Base-by-base conservation (phyloP, 1,139 yeast genomes). In the Hemisphaericaspora xylofermentans region DNA sequence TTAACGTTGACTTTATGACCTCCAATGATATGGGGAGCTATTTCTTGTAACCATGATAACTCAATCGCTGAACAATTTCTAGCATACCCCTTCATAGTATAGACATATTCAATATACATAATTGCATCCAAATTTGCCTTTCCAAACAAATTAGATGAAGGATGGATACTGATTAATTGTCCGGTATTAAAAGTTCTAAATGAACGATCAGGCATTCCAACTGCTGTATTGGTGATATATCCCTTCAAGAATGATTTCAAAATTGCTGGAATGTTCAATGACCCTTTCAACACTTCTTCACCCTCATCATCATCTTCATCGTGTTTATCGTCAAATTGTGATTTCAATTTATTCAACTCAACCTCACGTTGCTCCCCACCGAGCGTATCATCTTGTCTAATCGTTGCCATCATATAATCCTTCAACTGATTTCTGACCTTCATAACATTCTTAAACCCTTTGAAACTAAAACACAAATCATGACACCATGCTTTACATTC, bases 61-160 rank as follows among this genome's bases (percentile, higher is more conserved):
- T 88, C 88, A 30, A 94, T 75, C n/a, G 87, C 82, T 35, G 93
- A 82, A 29, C 93, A 96, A 46, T 74, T 84, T 53, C 98, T 74
- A 1, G 96, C 98, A 55, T 91, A 94, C 1, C 96, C 95, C 60
- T 88, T 88, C 29, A 93, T 78, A 3, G 98, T 94, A 60, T 76
- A 93, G 7, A 94, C 97, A 58, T 88, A 89, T 62, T 94, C 98
- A 40, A 89, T 83, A 67, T 88, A 94, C 93, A 94, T 83, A 43
- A 93, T 83, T 2, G 95, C 96, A 51, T 91, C 96, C 36, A 81
- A 71, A 50, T 80, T 78, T n/a, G 63, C 50, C 51, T 79, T 78
- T 10, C 96, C 96, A 63, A 91, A 94, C 36, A 94, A 67, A 59
- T 88, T 70, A 1, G 96, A 88, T 0, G 96, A 87, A 0, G 98